Percentiles rank a stretch among this genome's conserved stretches.
These are phyloP conservation scores for Plasmodium cynomolgi DNA, from an alignment of 169 alveolate genomes.

Conservation along the genomic window DNA sequence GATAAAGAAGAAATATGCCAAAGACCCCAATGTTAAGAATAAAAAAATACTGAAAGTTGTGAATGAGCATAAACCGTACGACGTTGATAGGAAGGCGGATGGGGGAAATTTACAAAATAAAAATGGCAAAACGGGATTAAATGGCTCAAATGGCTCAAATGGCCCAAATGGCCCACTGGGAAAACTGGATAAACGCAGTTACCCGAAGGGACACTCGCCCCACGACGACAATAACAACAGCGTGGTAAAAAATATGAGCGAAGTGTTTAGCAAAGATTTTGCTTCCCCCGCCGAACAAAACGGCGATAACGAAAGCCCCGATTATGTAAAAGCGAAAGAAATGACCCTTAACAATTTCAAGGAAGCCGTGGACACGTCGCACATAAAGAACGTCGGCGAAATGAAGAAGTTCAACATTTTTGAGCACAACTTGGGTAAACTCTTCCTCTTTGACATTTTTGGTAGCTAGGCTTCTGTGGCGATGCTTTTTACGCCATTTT, in stretches of 20 bases:
- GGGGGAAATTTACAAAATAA: not conserved
- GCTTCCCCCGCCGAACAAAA: not conserved
- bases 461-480: not conserved
- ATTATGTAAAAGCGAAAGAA: slow-evolving; percentile 44
- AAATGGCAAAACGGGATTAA: not conserved
- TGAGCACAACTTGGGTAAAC: slow-evolving; percentile 64
- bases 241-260: slow-evolving; percentile 53
- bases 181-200: not conserved
- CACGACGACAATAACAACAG: not conserved
- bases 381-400: slow-evolving; percentile 42
- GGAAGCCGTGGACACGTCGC: slow-evolving; percentile 30
- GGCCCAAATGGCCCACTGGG: not conserved
- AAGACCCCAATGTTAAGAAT: slow-evolving; percentile 22
- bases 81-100: not conserved
- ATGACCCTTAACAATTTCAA: slow-evolving; percentile 21
- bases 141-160: not conserved
- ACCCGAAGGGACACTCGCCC: not conserved
- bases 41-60: slow-evolving; percentile 12
- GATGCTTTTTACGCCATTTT: not conserved
- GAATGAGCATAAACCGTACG: slow-evolving; percentile 16
- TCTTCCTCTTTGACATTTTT: slow-evolving; percentile 69
- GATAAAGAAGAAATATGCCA: slow-evolving; percentile 27
- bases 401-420: slow-evolving; percentile 68
- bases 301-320: slow-evolving; percentile 26
- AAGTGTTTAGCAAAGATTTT: slow-evolving; percentile 9